Conservation (phyloP, 164 flowering plant genomes). For the Vitis rupestris region DNA sequence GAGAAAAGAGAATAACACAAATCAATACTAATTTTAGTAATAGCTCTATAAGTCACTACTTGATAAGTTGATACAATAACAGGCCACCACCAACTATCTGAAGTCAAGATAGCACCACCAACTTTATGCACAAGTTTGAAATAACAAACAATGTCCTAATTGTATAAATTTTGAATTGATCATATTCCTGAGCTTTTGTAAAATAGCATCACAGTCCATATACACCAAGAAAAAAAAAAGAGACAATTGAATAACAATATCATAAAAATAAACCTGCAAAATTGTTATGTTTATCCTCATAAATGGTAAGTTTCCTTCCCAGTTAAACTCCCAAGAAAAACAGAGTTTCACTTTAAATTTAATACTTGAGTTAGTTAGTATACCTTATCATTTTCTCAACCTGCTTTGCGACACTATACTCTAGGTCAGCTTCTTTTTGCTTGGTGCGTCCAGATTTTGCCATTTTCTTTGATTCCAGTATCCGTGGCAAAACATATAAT, state of each 20-base stretch:
- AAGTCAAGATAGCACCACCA: not conserved
- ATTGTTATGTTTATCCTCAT: not conserved
- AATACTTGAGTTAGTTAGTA: not conserved
- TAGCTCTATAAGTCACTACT: not conserved
- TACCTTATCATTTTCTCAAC: conserved; percentile 99
- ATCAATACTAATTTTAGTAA: too few species aligned
- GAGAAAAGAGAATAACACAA: not conserved
- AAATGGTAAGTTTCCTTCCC: not conserved
- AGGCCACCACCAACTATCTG: too few species aligned
- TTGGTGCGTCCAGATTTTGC: conserved; percentile 96
- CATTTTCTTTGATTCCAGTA: conserved; percentile 94
- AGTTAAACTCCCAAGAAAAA: not conserved
- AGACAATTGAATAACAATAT: not conserved
- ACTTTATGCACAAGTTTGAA: not conserved
- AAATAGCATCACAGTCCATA: not conserved
- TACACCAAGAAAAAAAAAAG: not conserved
- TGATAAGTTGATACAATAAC: too few species aligned
- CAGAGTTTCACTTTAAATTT: not conserved
- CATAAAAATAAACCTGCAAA: not conserved
- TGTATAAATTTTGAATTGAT: not conserved
- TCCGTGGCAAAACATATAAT: conserved; percentile 82
- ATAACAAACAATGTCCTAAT: not conserved
- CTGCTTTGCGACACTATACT: conserved; percentile 98
- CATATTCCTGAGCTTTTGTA: not conserved
- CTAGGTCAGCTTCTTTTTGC: conserved; percentile 97